Percentiles rank a stretch among this genome's conserved stretches.
Evolutionary conservation across 352 stramenopile species (phyloP).

Genomic region (Globisporangium takayamanum): DNA sequence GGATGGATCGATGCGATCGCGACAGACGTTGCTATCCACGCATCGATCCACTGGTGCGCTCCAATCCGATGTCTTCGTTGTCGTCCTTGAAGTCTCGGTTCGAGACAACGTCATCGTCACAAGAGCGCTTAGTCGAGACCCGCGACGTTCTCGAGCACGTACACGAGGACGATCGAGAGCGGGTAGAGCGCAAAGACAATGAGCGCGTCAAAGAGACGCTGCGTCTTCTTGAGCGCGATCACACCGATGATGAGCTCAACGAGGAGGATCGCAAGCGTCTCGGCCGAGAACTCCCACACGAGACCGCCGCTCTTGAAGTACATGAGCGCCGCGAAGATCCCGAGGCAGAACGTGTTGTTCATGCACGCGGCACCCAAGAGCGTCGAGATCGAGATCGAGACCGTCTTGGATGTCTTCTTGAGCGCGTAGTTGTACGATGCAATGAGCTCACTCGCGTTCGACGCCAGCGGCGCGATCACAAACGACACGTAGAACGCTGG

Average conservation of each 20-base stretch:
- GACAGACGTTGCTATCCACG: background rate
- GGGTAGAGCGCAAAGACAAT: slow-evolving; percentile 91
- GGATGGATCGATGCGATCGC: too few relatives aligned
- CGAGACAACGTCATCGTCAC: background rate
- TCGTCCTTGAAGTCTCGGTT: background rate
- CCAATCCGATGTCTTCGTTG: background rate
- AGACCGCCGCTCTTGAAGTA: slow-evolving; percentile 89
- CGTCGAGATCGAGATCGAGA: slow-evolving; percentile 93
- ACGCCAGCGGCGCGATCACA: slow-evolving; percentile 94
- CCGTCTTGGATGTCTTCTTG: slow-evolving; percentile 97
- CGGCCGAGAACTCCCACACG: slow-evolving; percentile 97
- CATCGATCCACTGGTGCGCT: background rate
- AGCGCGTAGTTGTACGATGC: slow-evolving; percentile 95
- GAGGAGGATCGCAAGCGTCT: slow-evolving; percentile 95
- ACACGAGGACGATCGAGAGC: slow-evolving; percentile 90
- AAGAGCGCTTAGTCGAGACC: slow-evolving; percentile 78
- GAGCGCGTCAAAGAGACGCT: slow-evolving; percentile 79
- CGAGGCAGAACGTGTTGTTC: slow-evolving; percentile 99
- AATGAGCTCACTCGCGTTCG: slow-evolving; percentile 98
- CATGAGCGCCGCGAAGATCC: slow-evolving; percentile 97
- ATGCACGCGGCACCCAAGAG: slow-evolving; percentile 95
- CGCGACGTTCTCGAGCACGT: slow-evolving; percentile 88
- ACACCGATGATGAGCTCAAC: slow-evolving; percentile 89
- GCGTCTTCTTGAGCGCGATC: slow-evolving; percentile 81
- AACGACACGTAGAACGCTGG: slow-evolving; percentile 98